Evolutionary conservation across 345 rosid species (phyloP).

Genomic region (Populus tremula): DNA sequence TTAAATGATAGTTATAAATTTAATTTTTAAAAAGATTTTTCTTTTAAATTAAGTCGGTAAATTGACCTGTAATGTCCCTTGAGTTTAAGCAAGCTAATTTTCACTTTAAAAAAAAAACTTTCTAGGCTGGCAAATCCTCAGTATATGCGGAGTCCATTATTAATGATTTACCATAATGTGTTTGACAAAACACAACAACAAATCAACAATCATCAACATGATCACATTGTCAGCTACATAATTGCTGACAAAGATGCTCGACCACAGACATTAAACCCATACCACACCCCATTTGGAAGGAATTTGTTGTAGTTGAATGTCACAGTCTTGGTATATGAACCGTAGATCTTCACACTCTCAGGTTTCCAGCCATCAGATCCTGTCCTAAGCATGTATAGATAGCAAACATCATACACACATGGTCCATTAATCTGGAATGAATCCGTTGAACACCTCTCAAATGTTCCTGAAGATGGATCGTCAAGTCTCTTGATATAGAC

Average conservation of each 20-base stretch:
- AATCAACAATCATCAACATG: neutral
- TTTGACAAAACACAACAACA: neutral
- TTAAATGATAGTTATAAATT: no score
- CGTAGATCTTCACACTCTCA: slow-evolving; percentile 41
- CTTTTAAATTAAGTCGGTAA: no score
- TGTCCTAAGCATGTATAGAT: slow-evolving; percentile 39
- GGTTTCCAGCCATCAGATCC: slow-evolving; percentile 76
- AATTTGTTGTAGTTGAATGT: slow-evolving; percentile 44
- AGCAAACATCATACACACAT: slow-evolving; percentile 49
- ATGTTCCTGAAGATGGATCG: slow-evolving; percentile 44
- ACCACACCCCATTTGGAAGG: slow-evolving; percentile 54
- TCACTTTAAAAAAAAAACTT: no score
- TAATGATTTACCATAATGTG: neutral
- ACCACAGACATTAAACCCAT: slow-evolving; percentile 43
- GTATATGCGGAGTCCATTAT: neutral
- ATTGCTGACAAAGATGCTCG: neutral
- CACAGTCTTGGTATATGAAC: slow-evolving; percentile 36
- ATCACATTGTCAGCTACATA: neutral
- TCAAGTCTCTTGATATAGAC: slow-evolving; percentile 56
- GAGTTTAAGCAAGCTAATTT: no score
- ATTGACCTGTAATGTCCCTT: no score
- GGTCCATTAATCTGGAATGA: slow-evolving; percentile 58
- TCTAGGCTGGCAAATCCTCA: neutral
- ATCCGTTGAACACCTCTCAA: slow-evolving; percentile 64
- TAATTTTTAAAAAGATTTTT: no score